Evolutionary conservation across 352 stramenopile genomes (phyloP).

Genomic region (Saprolegnia diclina): DNA sequence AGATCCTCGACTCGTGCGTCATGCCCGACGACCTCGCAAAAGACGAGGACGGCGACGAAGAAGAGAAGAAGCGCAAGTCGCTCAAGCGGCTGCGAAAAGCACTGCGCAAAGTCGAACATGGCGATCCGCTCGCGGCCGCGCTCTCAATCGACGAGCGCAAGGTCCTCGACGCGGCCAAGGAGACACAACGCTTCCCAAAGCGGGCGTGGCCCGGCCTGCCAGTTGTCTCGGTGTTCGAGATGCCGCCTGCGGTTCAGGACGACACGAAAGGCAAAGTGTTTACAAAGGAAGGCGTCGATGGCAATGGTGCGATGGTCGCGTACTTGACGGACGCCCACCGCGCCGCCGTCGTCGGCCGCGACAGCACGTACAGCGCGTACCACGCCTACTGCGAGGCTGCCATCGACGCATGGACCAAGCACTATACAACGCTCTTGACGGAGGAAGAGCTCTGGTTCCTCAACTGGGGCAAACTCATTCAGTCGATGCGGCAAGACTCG

Average conservation of each 20-base stretch:
- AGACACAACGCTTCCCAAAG: slow-evolving; percentile 45
- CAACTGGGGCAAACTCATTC: slow-evolving; percentile 23
- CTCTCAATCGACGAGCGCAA: slow-evolving; percentile 44
- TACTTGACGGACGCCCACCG: slow-evolving; percentile 60
- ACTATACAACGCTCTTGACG: slow-evolving; percentile 15
- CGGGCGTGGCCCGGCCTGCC: slow-evolving; percentile 47
- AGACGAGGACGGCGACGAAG: not conserved
- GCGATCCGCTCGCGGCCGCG: slow-evolving; percentile 49
- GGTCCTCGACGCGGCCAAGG: slow-evolving; percentile 38
- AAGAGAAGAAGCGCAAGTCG: slow-evolving; percentile 56
- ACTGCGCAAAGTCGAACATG: slow-evolving; percentile 45
- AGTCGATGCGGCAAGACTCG: slow-evolving; percentile 15
- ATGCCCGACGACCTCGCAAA: slow-evolving; percentile 48
- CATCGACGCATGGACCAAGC: not conserved
- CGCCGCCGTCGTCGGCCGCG: slow-evolving; percentile 40
- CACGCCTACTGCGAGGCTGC: slow-evolving; percentile 29
- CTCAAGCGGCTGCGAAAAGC: slow-evolving; percentile 63
- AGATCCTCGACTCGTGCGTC: slow-evolving; percentile 54
- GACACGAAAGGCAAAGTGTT: slow-evolving; percentile 18
- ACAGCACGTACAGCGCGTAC: slow-evolving; percentile 41
- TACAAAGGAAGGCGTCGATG: slow-evolving; percentile 21
- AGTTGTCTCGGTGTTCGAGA: not conserved
- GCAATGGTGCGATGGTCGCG: slow-evolving; percentile 36
- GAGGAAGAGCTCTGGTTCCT: slow-evolving; percentile 24
- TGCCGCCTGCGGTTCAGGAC: not conserved